Conservation (phyloP, 2,329 filamentous ascomycete genomes). For the Aspergillus sp. region DNA sequence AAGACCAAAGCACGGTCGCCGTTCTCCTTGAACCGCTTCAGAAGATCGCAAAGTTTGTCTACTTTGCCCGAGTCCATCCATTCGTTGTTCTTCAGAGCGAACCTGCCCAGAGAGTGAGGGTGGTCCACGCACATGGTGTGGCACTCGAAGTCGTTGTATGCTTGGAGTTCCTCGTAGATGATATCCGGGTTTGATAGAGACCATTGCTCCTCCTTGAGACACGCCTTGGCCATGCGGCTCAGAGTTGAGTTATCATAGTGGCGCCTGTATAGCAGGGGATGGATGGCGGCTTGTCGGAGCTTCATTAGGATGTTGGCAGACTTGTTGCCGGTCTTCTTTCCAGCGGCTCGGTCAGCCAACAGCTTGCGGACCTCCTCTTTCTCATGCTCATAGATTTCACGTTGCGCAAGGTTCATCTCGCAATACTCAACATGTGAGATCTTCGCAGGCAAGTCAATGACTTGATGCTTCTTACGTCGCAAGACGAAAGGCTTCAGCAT, state of each 20-base stretch:
- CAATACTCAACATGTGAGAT: slow-evolving; percentile 77
- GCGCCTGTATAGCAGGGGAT: slow-evolving; percentile 82
- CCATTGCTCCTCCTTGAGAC: slow-evolving; percentile 68
- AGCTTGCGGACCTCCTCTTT: slow-evolving; percentile 64
- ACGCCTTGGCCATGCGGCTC: slow-evolving; percentile 72
- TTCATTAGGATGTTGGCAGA: slow-evolving; percentile 78
- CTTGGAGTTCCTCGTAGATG: slow-evolving; percentile 56
- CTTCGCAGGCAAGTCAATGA: slow-evolving; percentile 83
- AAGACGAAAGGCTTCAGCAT: slow-evolving; percentile 96
- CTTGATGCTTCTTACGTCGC: slow-evolving; percentile 89
- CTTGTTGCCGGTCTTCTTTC: slow-evolving; percentile 56
- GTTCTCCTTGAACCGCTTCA: slow-evolving; percentile 71
- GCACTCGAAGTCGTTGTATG: slow-evolving; percentile 63
- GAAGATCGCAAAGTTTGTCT: slow-evolving; percentile 72
- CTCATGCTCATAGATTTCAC: slow-evolving; percentile 69
- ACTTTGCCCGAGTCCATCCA: slow-evolving; percentile 84
- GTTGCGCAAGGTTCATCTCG: slow-evolving; percentile 72
- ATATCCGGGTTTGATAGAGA: slow-evolving; percentile 51
- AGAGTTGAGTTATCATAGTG: slow-evolving; percentile 76
- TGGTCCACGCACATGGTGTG: slow-evolving; percentile 60
- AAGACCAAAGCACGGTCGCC: slow-evolving; percentile 90
- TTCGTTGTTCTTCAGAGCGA: slow-evolving; percentile 60
- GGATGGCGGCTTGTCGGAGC: slow-evolving; percentile 86
- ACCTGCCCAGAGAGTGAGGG: slow-evolving; percentile 55
- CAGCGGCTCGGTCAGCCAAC: slow-evolving; percentile 58